phyloP scores from a whole-genome alignment of 2,329 filamentous ascomycete genomes.

The Phoma herbarum region DNA sequence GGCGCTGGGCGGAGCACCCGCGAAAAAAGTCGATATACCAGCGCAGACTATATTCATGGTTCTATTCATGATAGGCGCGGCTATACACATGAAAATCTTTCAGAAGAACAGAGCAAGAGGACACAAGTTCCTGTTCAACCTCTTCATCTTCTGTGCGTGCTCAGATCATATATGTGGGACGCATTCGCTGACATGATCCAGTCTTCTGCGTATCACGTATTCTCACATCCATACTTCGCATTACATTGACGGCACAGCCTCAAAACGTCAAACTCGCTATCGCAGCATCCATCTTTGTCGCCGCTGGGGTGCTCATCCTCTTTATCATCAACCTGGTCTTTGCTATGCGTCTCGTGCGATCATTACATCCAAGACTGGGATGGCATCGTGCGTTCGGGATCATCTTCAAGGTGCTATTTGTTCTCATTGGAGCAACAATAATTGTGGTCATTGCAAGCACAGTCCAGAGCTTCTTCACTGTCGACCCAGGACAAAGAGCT shows the following conservation, averaged over 20 bases:
- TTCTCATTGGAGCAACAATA: constrained; percentile 66
- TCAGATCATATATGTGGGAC: not conserved
- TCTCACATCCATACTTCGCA: constrained; percentile 51
- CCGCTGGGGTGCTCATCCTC: constrained; percentile 76
- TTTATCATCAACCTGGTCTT: constrained; percentile 83
- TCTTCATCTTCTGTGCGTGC: constrained; percentile 51
- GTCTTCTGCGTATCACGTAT: constrained; percentile 57
- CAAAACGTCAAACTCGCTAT: constrained; percentile 60
- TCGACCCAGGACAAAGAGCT: constrained; percentile 58
- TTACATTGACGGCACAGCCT: constrained; percentile 44
- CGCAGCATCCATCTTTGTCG: constrained; percentile 73
- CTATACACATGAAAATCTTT: constrained; percentile 54
- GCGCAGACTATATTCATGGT: constrained; percentile 53
- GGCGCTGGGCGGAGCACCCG: constrained; percentile 50
- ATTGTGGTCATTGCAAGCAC: constrained; percentile 71
- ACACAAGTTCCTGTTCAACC: constrained; percentile 55
- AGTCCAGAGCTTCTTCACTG: constrained; percentile 73
- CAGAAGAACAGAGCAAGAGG: constrained; percentile 48
- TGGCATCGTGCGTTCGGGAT: constrained; percentile 67
- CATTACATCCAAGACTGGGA: constrained; percentile 74
- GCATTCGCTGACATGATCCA: constrained; percentile 14
- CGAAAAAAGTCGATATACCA: constrained; percentile 52
- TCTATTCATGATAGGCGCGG: constrained; percentile 53
- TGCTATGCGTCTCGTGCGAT: constrained; percentile 76
- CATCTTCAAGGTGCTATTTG: constrained; percentile 67